Evolutionary conservation across 202 grass and related monocot species (phyloP).

Genomic region (Musa balbisiana): DNA sequence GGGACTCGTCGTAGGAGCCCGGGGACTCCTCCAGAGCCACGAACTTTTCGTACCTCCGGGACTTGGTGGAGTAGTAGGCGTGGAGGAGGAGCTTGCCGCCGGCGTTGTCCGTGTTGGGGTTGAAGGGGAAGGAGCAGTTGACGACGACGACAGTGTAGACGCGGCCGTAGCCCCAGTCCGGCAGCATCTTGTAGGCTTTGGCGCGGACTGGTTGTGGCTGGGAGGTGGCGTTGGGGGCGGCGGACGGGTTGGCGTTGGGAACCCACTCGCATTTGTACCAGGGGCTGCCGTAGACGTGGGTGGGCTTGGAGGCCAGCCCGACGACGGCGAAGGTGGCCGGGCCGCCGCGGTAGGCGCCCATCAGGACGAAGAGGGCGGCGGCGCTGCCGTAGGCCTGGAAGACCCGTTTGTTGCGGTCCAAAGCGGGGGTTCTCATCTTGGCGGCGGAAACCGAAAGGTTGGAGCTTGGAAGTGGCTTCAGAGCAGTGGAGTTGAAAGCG

Average conservation of each 20-base stretch:
- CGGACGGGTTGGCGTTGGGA: conserved; percentile 20
- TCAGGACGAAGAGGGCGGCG: conserved; percentile 75
- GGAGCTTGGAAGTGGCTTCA: not conserved
- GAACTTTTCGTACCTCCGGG: conserved; percentile 70
- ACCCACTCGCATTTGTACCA: conserved; percentile 98
- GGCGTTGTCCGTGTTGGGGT: conserved; percentile 59
- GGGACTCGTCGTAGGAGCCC: conserved; percentile 53
- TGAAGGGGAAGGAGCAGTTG: conserved; percentile 76
- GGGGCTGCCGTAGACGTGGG: conserved; percentile 53
- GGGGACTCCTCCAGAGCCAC: conserved; percentile 55
- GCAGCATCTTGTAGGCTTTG: conserved; percentile 84
- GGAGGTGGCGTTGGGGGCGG: conserved; percentile 24
- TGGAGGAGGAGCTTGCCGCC: conserved; percentile 63
- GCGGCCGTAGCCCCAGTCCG: conserved; percentile 93
- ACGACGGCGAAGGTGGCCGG: conserved; percentile 64
- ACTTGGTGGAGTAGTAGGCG: conserved; percentile 70
- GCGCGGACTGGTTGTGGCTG: conserved; percentile 32
- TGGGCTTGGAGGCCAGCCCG: conserved; percentile 78
- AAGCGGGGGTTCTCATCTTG: not conserved
- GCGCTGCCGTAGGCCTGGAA: conserved; percentile 63
- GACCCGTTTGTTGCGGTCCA: conserved; percentile 57
- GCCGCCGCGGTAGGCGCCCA: conserved; percentile 84
- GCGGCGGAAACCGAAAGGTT: not conserved
- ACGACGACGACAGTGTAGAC: conserved; percentile 80
- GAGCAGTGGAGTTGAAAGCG: too few species aligned